Base-by-base conservation (phyloP, 345 rosid species). In the Syzygium jambos region DNA sequence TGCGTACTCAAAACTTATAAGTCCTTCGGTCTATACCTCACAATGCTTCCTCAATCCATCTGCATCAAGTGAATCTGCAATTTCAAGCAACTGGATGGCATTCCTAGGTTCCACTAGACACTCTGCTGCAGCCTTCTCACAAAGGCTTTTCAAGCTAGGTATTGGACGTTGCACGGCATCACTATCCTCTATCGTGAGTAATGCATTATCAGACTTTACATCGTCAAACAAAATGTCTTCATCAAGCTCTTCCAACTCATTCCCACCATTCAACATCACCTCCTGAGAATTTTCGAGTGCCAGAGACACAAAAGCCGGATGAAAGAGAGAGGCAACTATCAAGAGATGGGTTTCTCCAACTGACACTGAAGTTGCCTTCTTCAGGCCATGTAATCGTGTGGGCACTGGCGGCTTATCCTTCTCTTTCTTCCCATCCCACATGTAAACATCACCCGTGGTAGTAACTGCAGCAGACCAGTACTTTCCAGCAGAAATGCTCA, bases 271-370 rank as follows among this genome's bases (percentile, higher is more conserved):
- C 86, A 87, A 86, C 87, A 92, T 92, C 65, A 82, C 73, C 53
- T 86, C 91, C 87, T 87, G 91, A 84, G 87, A 89, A 87, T 85
- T 90, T 85, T 87, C 56, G 54, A 88, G 86, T 90, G 54, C 68
- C 53, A 51, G 83, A 46, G 95, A 93, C 78, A 93, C 92, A 88
- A 93, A 94, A 51, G 90, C 87, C 61, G 98, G 99, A 91, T 96
- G 99, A 88, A 96, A 95, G 57, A 98, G 94, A 90, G 98, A 96
- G 80, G 93, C 93, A 87, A 96, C 92, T 46, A 95, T 92, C 94
- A 98, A 90, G 84, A 98, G 91, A 94, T 98, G 99, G 27, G 99
- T 95, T 93, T 98, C 99, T 78, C 99, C 99, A 82, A 96, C 99
- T 52, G 98, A 92, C 90, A 96, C 97, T 34, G 98, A 92, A 78